A percentile compares a stretch with the other conserved stretches of the same genome.
These are phyloP conservation scores for Claviceps fusiformis DNA, from an alignment of 2,329 filamentous ascomycete species.

Conservation along the genomic window DNA sequence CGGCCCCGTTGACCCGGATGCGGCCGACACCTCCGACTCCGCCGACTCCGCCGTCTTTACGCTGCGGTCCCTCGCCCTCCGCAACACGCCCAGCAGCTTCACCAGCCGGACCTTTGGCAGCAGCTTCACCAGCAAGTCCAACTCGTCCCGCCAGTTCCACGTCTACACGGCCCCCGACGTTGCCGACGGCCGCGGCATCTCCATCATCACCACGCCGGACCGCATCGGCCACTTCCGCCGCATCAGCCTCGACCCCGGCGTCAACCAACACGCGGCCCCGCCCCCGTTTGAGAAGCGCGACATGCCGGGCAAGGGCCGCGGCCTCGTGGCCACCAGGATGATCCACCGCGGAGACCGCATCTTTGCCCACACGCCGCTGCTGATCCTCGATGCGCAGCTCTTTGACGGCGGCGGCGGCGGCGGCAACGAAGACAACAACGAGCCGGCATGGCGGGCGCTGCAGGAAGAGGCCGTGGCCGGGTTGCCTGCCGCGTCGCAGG, in stretches of 20 bases:
- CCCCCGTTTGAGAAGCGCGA: constrained; percentile 11
- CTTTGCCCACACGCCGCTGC: constrained; percentile 7
- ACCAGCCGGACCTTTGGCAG: too few relatives aligned
- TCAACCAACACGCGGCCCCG: constrained; percentile 2
- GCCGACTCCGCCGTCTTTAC: too few relatives aligned
- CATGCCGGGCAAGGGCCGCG: constrained; percentile 12
- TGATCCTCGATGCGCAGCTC: constrained; percentile 4
- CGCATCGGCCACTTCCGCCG: constrained; percentile 16
- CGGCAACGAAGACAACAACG: too few relatives aligned
- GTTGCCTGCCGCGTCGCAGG: constrained; percentile 1
- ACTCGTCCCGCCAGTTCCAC: constrained; percentile 23
- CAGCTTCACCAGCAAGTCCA: background rate
- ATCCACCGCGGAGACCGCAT: constrained; percentile 11
- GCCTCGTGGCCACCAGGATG: constrained; percentile 13
- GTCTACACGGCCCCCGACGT: constrained; percentile 22
- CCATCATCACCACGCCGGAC: constrained; percentile 22
- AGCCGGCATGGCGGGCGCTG: background rate
- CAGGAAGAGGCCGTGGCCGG: constrained; percentile 3
- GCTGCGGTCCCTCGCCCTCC: too few relatives aligned
- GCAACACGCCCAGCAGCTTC: background rate
- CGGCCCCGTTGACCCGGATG: too few relatives aligned
- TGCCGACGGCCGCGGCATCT: constrained; percentile 23
- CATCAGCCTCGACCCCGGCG: constrained; percentile 13
- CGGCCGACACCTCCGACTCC: too few relatives aligned
- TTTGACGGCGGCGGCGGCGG: background rate